phyloP scores from a whole-genome alignment of 2,329 filamentous ascomycete species.

The Gaeumannomyces tritici region DNA sequence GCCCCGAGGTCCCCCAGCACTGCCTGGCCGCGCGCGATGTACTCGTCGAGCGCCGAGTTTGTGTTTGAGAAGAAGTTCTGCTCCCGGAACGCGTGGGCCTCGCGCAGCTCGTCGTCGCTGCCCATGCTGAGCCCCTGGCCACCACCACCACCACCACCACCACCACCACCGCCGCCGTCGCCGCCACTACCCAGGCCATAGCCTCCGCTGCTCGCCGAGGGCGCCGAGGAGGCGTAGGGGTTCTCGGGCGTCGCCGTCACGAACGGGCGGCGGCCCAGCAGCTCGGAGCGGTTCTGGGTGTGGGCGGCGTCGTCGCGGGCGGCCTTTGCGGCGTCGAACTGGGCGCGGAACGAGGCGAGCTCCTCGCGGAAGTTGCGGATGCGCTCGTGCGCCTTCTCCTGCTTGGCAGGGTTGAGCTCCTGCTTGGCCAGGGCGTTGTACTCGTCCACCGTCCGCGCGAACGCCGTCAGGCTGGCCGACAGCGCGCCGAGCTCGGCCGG shows the following conservation, averaged over 20 bases:
- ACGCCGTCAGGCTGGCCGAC: conserved; percentile 58
- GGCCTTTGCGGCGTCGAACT: conserved; percentile 69
- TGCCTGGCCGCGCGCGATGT: conserved; percentile 83
- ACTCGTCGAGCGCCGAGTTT: conserved; percentile 83
- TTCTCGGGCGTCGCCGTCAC: conserved; percentile 78
- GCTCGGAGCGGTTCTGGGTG: conserved; percentile 60
- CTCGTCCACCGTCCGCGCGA: conserved; percentile 85
- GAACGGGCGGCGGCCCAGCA: conserved; percentile 78
- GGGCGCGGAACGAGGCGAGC: conserved; percentile 66
- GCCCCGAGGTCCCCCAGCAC: conserved; percentile 82
- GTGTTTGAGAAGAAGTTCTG: conserved; percentile 79
- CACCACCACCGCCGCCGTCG: conserved; percentile 19
- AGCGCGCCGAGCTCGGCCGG: conserved; percentile 52
- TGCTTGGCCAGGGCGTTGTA: conserved; percentile 79
- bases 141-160: conserved; percentile 19
- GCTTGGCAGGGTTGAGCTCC: conserved; percentile 83
- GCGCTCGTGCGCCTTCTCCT: conserved; percentile 80
- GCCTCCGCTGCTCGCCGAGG: conserved; percentile 12
- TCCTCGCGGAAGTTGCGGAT: conserved; percentile 79
- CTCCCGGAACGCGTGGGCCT: conserved; percentile 78
- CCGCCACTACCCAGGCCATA: conserved; percentile 24
- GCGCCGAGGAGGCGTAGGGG: conserved; percentile 54
- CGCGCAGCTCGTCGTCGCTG: conserved; percentile 57
- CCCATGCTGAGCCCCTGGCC: conserved; percentile 34
- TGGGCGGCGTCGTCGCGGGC: conserved; percentile 66